phyloP scores from a whole-genome alignment of 805 yeast species.

The Grigorovia humatica region DNA sequence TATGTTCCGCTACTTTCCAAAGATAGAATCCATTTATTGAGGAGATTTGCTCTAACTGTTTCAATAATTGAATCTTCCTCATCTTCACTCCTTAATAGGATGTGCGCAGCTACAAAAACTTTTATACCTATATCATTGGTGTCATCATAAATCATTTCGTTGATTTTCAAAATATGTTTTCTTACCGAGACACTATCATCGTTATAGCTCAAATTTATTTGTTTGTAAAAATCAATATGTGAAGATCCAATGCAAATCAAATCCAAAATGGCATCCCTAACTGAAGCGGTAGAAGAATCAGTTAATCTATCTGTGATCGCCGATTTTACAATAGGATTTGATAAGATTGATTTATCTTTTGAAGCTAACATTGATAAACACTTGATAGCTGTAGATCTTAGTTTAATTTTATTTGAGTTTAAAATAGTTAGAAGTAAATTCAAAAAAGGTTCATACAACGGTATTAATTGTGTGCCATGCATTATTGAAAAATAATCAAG shows the following conservation, averaged over 20 bases:
- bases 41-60: constrained; percentile 30
- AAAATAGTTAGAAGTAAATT: constrained; percentile 38
- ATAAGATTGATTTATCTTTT: constrained; percentile 42
- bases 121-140: constrained; percentile 27
- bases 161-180: constrained; percentile 46
- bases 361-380: constrained; percentile 46
- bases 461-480: constrained; percentile 18
- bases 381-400: constrained; percentile 56
- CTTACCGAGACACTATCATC: constrained; percentile 61
- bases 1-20: constrained; percentile 5
- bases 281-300: constrained; percentile 62
- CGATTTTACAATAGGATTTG: constrained; percentile 39
- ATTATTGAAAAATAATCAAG: constrained; percentile 15
- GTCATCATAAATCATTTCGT: constrained; percentile 36
- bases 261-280: constrained; percentile 68
- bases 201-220: constrained; percentile 34
- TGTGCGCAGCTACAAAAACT: constrained; percentile 37
- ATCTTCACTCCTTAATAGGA: constrained; percentile 52
- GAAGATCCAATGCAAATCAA: constrained; percentile 37
- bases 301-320: constrained; percentile 42
- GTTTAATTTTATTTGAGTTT: constrained; percentile 39
- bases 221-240: constrained; percentile 35
- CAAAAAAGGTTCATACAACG: constrained; percentile 44
- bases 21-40: constrained; percentile 30
- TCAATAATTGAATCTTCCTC: constrained; percentile 51